A percentile compares a stretch with the other conserved stretches of the same genome.
phyloP scores from a whole-genome alignment of 257 asterid species.

The Solanum ahanhuiri region DNA sequence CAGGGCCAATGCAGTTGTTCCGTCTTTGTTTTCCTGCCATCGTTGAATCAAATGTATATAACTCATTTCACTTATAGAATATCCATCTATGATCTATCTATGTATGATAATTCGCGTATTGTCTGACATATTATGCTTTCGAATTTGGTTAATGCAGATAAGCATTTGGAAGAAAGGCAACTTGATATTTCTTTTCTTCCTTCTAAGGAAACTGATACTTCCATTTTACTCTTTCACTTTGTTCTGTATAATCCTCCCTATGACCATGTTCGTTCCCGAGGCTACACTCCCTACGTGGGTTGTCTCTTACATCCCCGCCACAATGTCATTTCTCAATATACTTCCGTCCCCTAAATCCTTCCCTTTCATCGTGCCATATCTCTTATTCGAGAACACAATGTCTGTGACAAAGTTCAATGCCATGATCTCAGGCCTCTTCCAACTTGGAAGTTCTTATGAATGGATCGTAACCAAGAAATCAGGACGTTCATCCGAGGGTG shows the following conservation, averaged over 20 bases:
- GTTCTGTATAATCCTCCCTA: constrained; percentile 81
- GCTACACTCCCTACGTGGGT: constrained; percentile 90
- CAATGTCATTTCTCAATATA: constrained; percentile 69
- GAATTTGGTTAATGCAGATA: constrained; percentile 21
- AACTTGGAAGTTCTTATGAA: constrained; percentile 81
- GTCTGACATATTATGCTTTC: neutral
- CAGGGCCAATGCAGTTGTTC: constrained; percentile 97
- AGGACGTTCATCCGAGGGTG: constrained; percentile 80
- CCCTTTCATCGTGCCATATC: constrained; percentile 87
- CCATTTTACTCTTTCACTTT: constrained; percentile 93
- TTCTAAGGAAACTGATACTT: constrained; percentile 62
- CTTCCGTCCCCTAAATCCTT: constrained; percentile 87
- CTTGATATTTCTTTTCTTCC: constrained; percentile 63
- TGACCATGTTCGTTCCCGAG: constrained; percentile 93
- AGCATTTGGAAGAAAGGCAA: constrained; percentile 40
- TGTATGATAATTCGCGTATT: neutral
- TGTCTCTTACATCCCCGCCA: constrained; percentile 72
- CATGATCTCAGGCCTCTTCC: constrained; percentile 90
- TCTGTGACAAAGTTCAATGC: constrained; percentile 94
- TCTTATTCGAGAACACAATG: constrained; percentile 88
- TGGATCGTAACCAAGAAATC: constrained; percentile 96
- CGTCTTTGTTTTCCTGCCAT: constrained; percentile 90
- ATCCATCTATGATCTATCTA: neutral
- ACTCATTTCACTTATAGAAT: neutral
- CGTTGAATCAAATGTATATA: constrained; percentile 51